These are phyloP conservation scores for Phylloporus arenicola DNA, from an alignment of 768 basidiomycete species.

Conservation along the genomic window DNA sequence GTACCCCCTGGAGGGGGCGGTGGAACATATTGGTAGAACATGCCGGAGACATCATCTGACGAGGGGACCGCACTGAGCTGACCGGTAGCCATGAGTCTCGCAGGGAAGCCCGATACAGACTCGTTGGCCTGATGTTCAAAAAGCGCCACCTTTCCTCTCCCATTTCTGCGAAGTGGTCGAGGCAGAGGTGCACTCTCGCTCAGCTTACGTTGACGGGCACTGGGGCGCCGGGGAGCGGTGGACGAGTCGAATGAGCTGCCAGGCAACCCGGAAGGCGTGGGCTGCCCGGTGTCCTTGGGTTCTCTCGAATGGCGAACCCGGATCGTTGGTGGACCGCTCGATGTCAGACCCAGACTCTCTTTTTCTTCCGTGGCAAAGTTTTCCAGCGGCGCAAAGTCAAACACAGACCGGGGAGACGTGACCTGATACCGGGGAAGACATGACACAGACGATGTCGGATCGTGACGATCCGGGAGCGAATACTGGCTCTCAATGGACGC, in stretches of 20 bases:
- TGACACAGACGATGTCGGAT: slow-evolving; percentile 29
- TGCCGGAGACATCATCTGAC: slow-evolving; percentile 33
- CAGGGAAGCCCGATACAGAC: slow-evolving; percentile 43
- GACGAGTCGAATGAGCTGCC: slow-evolving; percentile 8
- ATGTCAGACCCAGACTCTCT: slow-evolving; percentile 51
- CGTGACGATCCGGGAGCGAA: slow-evolving; percentile 25
- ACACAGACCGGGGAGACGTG: slow-evolving; percentile 49
- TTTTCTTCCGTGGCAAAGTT: slow-evolving; percentile 71
- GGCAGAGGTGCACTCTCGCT: slow-evolving; percentile 76
- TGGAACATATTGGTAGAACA: slow-evolving; percentile 10
- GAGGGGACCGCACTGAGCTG: slow-evolving; percentile 39
- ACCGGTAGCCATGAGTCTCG: slow-evolving; percentile 26
- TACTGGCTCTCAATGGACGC: slow-evolving; percentile 19
- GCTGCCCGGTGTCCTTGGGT: slow-evolving; percentile 6
- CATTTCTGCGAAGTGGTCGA: slow-evolving; percentile 50
- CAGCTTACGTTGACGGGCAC: slow-evolving; percentile 74
- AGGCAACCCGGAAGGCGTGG: not conserved
- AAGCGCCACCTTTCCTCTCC: slow-evolving; percentile 82
- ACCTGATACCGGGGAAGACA: slow-evolving; percentile 69
- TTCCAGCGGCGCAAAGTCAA: slow-evolving; percentile 76
- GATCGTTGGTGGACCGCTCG: slow-evolving; percentile 25
- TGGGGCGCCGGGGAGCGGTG: slow-evolving; percentile 15
- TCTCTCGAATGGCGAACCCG: slow-evolving; percentile 10
- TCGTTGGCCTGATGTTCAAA: slow-evolving; percentile 66
- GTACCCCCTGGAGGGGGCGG: slow-evolving; percentile 7